Evolutionary conservation across 2,329 filamentous ascomycete genomes (phyloP), one percentile per base, ranked within the genome.

Genomic region (Cytospora piceicola): DNA sequence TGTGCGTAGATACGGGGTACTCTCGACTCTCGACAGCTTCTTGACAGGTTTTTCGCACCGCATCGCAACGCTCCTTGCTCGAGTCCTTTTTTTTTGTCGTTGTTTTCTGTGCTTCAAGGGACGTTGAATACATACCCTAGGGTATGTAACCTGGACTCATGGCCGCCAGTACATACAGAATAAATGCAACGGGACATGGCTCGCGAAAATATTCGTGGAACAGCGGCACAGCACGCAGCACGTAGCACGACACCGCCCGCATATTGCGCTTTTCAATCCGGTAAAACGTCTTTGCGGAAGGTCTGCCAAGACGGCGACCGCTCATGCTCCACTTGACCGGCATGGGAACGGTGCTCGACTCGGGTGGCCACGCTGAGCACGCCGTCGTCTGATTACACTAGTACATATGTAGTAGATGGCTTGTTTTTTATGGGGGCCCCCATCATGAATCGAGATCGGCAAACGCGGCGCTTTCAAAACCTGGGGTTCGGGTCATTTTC

Each of bases 281-380:
- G 46, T 7, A n/a, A 14, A 20, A 9, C 46, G 24, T 49, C 53
- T 56, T 53, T 32, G 53, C 60, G 39, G 24, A 32, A 42, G 53
- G 61, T 42, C 53, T 42, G 39, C 39, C 39, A 63, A 63, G 61
- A 55, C 61, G 61, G 61, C 61, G 61, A 39, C 61, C 61, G 61
- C 61, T 57, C 39, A 8, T 51, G 61, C 14, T 22, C 20, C 51
- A 46, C 61, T 52, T 46, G 51, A 63, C 61, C 61, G 54, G 30
- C 61, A 49, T 63, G 53, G 11, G 53, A 57, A 57, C 46, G 46
- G 46, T 49, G 46, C 22, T 49, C 46, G 5, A 9, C 46, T 22
- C n/a, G 46, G 22, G 12, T 24, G n/a, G 46, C 20, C n/a, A 36
- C 7, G 46, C 46, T 20, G 20, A 24, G 46, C 29, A 63, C 29